Base-by-base conservation (phyloP, 1,139 yeast species). In the Protomyces gravidus region DNA sequence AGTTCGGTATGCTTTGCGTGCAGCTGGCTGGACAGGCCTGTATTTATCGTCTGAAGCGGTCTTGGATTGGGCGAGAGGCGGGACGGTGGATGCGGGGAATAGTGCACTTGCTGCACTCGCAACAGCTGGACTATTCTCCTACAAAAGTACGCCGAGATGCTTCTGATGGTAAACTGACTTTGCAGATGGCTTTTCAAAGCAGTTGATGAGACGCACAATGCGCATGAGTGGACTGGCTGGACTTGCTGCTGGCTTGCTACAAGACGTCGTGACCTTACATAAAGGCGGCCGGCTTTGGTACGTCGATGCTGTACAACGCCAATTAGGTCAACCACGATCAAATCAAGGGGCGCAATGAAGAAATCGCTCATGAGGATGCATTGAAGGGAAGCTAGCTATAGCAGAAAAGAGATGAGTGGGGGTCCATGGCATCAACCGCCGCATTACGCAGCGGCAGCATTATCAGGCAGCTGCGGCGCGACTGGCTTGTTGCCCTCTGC, bases 401-500 rank as follows among this genome's bases (percentile, higher is more conserved):
- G 36, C 7, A 15, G 5, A 30, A 13, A 28, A 2, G 33, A 28
- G 33, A 28, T 30, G n/a, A n/a, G n/a, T n/a, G n/a, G n/a, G n/a
- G n/a, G n/a, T n/a, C n/a, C n/a, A n/a, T n/a, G n/a, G n/a, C n/a
- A n/a, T n/a, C n/a, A n/a, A n/a, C n/a, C n/a, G n/a, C n/a, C n/a
- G 9, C 26, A 23, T 4, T 32, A 36, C 17, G 42, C 42, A 5
- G 57, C 57, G 15, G 51, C 58, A 39, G 40, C 58, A 15, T 17
- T 42, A 11, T 61, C 63, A 2, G 63, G 63, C 21, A 62, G 46
- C 46, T 47, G 62, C 23, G 76, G 77, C 39, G 74, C 72, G 57
- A 70, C 70, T 23, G 95, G 89, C 67, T 89, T 89, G 70, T 87
- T 89, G 63, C 82, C 82, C 77, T 82, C 80, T 45, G 97, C 96